Evolutionary conservation across 2,329 filamentous ascomycete species (phyloP).

Genomic region (Neurospora crassa): DNA sequence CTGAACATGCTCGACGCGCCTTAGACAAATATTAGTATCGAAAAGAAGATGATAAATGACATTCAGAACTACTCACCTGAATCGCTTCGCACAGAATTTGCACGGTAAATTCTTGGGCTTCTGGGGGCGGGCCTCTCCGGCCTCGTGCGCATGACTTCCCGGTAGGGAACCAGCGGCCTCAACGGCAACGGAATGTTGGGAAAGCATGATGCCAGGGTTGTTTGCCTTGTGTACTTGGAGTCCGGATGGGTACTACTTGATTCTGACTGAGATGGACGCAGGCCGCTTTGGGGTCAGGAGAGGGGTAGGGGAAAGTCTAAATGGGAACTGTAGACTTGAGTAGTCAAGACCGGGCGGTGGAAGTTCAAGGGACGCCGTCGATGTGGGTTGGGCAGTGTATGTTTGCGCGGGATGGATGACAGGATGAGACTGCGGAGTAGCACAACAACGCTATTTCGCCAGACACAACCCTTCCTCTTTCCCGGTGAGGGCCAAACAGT

Average conservation of each 20-base stretch:
- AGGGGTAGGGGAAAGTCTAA: conserved; percentile 14
- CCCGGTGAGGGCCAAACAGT: not conserved
- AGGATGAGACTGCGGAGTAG: conserved; percentile 11
- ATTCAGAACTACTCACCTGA: conserved; percentile 38
- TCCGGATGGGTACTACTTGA: conserved; percentile 12
- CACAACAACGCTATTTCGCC: not conserved
- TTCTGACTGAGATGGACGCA: conserved; percentile 13
- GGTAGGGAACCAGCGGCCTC: conserved; percentile 32
- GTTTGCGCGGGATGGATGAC: conserved; percentile 14
- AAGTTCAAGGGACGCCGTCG: conserved; percentile 6
- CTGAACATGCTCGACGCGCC: conserved; percentile 55
- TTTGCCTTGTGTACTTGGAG: conserved; percentile 15
- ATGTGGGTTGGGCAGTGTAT: conserved; percentile 9
- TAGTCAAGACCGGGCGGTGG: conserved; percentile 13
- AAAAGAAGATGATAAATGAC: conserved; percentile 9
- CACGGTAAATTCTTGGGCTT: conserved; percentile 54
- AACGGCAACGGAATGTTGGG: conserved; percentile 43
- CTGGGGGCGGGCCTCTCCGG: conserved; percentile 42
- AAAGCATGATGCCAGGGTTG: conserved; percentile 33
- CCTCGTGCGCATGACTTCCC: conserved; percentile 31
- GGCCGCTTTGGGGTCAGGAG: conserved; percentile 9
- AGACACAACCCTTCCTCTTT: not conserved
- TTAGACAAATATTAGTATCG: conserved; percentile 31
- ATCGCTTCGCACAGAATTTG: conserved; percentile 53
- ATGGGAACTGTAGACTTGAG: not conserved